These are phyloP conservation scores for Ceratocystis colombiana DNA, from an alignment of 2,329 filamentous ascomycete species.

Conservation along the genomic window DNA sequence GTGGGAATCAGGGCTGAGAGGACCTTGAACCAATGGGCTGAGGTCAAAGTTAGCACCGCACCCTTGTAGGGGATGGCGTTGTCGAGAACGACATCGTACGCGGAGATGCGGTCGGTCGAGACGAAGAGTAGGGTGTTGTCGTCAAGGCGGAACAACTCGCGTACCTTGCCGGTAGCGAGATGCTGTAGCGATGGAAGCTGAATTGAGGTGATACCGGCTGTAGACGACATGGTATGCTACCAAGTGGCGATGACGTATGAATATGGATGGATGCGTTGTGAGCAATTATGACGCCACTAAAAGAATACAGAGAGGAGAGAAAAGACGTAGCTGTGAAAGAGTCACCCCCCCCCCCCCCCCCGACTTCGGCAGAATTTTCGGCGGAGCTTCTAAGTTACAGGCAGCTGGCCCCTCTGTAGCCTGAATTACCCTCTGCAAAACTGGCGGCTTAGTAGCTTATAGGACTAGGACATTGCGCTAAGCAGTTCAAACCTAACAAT, in stretches of 20 bases:
- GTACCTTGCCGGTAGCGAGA: slow-evolving; percentile 54
- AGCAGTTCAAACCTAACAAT: background rate
- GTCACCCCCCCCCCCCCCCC: slow-evolving; percentile 7
- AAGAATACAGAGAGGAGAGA: slow-evolving; percentile 5
- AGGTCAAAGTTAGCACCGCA: slow-evolving; percentile 39
- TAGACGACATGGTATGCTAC: slow-evolving; percentile 16
- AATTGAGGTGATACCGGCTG: slow-evolving; percentile 30
- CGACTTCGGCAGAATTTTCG: slow-evolving; percentile 21
- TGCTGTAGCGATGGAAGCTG: slow-evolving; percentile 32
- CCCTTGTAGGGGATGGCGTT: slow-evolving; percentile 54
- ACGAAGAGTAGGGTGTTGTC: slow-evolving; percentile 61
- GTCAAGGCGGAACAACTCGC: slow-evolving; percentile 65
- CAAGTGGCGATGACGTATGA: background rate
- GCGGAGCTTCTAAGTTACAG: slow-evolving; percentile 3
- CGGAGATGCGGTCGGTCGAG: slow-evolving; percentile 82
- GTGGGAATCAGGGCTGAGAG: slow-evolving; percentile 38
- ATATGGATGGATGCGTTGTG: background rate
- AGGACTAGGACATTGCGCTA: background rate
- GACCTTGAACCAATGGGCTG: slow-evolving; percentile 46
- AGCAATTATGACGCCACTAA: slow-evolving; percentile 9
- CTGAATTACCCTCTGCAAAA: background rate
- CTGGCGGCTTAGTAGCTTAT: background rate
- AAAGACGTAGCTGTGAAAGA: slow-evolving; percentile 16
- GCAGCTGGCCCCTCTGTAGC: background rate
- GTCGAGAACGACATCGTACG: slow-evolving; percentile 82